Evolutionary conservation across 345 rosid genomes (phyloP), one percentile per base, ranked within the genome.

Genomic region (Eutrema yunnanense): DNA sequence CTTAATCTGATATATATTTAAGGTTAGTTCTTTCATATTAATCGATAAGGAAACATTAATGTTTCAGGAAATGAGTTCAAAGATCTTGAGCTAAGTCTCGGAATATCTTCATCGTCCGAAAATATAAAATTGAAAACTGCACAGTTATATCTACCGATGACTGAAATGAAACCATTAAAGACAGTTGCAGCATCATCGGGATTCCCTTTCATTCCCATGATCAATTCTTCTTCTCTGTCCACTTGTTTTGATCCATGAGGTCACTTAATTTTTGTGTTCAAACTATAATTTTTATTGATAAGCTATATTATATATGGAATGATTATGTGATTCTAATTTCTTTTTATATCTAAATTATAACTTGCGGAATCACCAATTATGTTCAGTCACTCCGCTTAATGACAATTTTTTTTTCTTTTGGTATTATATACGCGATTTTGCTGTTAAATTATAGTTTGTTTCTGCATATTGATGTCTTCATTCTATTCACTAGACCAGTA

Each of bases 71-170:
- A 73, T 44, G 71, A 26, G 37, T 6, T 69, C 40, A 81, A 30
- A n/a, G 16, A 86, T 74, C 88, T 92, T 62, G 90, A 87, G 71
- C 81, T 92, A 72, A 89, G 83, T 80, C 81, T 89, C 65, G 93
- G 92, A 65, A 82, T 83, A 9, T 81, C 94, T 62, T 67, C 88
- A 69, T 69, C 91, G 2, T 43, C 73, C 3, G 59, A 79, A 56
- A 57, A 62, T 38, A 49, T 10, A 71, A 60, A 5, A 37, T 6
- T 27, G 40, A 49, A 50, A 50, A 40, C 16, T 0, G 3, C 3
- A 2, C 58, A 43, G 2, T 27, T 38, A 43, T 43, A 46, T 47
- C 51, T 47, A 14, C 51, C 51, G 46, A 57, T 36, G 36, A 14
- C 48, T 59, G 57, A 34, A 30, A 59, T 14, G 50, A 70, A 49